Base-by-base conservation (phyloP, 352 stramenopile genomes). In the Albugo candida region DNA sequence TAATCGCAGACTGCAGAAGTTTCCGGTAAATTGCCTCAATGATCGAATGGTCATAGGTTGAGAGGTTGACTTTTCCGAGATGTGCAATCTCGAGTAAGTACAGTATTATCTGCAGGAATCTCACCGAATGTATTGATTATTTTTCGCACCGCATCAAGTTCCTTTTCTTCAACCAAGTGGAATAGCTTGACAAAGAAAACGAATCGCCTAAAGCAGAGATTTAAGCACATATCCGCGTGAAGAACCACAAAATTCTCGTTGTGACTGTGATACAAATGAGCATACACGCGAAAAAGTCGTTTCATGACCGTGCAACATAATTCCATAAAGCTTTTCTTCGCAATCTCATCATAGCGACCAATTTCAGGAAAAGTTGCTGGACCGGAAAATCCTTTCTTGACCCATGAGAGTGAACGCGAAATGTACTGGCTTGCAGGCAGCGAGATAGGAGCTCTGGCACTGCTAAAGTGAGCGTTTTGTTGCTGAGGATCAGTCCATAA, bases 201-300 rank as follows among this genome's bases (percentile, higher is more conserved):
- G 53, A 97, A 98, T 38, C 95, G 86, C 65, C 97, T 97, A 66
- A 97, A 97, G 57, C 85, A 96, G 13, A 95, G 95, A 63, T 96
- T 96, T 41, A 98, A 69, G 58, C 97, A 88, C 20, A 79, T 70
- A 36, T 95, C 88, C 48, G 92, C 94, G 47, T 89, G 74, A 43
- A 97, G 67, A 41, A 81, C 77, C 24, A 81, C 76, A 55, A 96
- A 83, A 37, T 83, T 92, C 31, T 81, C 71, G 52, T 96, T 77
- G 59, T 97, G 94, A 56, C 74, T 89, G 59, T 92, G 87, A 56
- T 97, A 98, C 60, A 98, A 91, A 69, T 97, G 94, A 41, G 88
- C 92, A 61, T 97, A 98, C 4, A 98, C 86, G 5, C 93, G 81
- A 64, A 97, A 97, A 11, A 98, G 61, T n/a, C 91, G 70, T 60